phyloP scores from a whole-genome alignment of 192 early-diverging fungal species.

The Rhizophagus clarus region DNA sequence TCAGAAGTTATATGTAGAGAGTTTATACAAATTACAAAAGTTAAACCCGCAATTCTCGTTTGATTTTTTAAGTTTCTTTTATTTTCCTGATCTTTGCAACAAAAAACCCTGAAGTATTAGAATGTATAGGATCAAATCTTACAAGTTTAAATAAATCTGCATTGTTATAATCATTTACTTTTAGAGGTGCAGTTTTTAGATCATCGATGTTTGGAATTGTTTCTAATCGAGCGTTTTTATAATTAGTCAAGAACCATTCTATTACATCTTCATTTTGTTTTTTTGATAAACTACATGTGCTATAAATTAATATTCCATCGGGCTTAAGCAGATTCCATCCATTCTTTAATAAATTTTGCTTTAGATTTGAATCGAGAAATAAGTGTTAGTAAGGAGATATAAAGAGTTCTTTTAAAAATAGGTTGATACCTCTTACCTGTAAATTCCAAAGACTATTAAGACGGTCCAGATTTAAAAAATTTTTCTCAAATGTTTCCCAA shows the following conservation, averaged over 20 bases:
- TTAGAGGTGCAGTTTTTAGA: conserved; percentile 40
- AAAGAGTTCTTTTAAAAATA: background rate
- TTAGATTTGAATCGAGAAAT: background rate
- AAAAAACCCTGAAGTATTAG: conserved; percentile 78
- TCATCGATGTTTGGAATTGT: conserved; percentile 45
- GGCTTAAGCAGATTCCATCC: conserved; percentile 74
- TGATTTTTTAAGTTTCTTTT: background rate
- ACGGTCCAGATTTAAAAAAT: conserved; percentile 68
- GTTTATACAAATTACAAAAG: conserved; percentile 16
- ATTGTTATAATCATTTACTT: background rate
- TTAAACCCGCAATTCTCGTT: background rate
- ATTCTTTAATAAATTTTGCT: conserved; percentile 70
- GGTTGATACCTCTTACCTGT: conserved; percentile 47
- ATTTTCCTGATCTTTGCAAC: conserved; percentile 75
- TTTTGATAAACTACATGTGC: conserved; percentile 75
- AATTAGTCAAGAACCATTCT: conserved; percentile 68
- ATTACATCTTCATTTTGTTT: conserved; percentile 89
- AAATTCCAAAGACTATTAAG: conserved; percentile 61
- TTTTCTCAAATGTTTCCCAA: conserved; percentile 79
- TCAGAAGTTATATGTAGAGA: conserved; percentile 19
- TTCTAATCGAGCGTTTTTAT: conserved; percentile 56
- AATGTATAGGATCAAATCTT: conserved; percentile 68
- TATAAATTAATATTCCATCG: conserved; percentile 86
- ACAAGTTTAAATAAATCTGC: conserved; percentile 35
- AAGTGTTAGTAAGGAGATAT: no score